These are phyloP conservation scores for Grigorovia jiainica DNA, from an alignment of 805 yeast genomes.

Conservation along the genomic window DNA sequence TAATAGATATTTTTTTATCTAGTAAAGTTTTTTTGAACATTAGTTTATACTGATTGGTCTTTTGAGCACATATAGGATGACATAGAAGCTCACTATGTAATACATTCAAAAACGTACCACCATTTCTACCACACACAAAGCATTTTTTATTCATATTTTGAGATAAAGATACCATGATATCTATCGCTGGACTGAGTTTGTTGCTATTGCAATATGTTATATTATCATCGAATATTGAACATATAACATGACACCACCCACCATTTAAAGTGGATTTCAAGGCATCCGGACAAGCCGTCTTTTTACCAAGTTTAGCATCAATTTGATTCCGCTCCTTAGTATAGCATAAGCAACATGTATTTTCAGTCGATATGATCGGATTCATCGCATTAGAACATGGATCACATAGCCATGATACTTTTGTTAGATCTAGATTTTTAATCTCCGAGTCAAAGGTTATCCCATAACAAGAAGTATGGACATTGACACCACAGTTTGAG, in stretches of 20 bases:
- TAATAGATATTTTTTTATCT: neutral
- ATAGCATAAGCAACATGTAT: slow-evolving; percentile 59
- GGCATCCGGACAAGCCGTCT: slow-evolving; percentile 45
- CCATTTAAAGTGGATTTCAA: slow-evolving; percentile 59
- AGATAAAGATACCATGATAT: slow-evolving; percentile 27
- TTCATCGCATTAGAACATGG: slow-evolving; percentile 61
- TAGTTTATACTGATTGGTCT: slow-evolving; percentile 6
- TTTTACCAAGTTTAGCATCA: slow-evolving; percentile 34
- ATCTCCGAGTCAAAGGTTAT: slow-evolving; percentile 8
- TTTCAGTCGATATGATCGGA: slow-evolving; percentile 47
- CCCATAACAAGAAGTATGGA: slow-evolving; percentile 69
- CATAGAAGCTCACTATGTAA: slow-evolving; percentile 8
- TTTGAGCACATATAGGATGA: slow-evolving; percentile 25
- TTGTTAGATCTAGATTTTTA: neutral
- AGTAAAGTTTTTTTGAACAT: slow-evolving; percentile 7
- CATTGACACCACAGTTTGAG: slow-evolving; percentile 54
- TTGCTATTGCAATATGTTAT: slow-evolving; percentile 35
- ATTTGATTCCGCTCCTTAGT: slow-evolving; percentile 43
- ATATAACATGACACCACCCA: slow-evolving; percentile 69
- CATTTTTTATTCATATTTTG: slow-evolving; percentile 32
- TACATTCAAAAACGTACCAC: slow-evolving; percentile 36
- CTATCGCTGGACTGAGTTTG: slow-evolving; percentile 40
- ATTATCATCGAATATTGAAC: slow-evolving; percentile 51
- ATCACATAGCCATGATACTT: slow-evolving; percentile 63
- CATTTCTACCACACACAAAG: slow-evolving; percentile 34